These are phyloP conservation scores for Camelina hispida DNA, from an alignment of 345 rosid genomes.

Conservation along the genomic window DNA sequence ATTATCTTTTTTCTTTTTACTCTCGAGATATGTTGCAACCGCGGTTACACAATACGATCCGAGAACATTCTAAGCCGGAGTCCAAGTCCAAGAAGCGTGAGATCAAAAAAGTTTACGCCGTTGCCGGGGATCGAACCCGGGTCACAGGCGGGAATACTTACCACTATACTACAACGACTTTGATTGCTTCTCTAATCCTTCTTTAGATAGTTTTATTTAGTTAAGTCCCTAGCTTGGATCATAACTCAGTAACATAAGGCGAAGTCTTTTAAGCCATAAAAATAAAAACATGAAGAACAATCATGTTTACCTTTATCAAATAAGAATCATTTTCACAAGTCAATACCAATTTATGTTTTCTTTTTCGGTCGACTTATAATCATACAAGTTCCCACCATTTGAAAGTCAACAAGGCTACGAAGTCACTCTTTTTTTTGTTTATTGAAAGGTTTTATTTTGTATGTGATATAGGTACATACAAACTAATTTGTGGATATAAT, in stretches of 20 bases:
- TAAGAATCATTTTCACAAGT: not conserved
- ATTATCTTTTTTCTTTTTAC: too few relatives aligned
- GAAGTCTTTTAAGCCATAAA: not conserved
- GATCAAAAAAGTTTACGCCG: conserved; percentile 43
- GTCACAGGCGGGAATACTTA: conserved; percentile 96
- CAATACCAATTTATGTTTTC: not conserved
- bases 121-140: conserved; percentile 98
- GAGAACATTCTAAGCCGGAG: too few relatives aligned
- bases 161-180: conserved; percentile 98
- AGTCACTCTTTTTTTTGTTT: not conserved
- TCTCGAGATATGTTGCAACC: too few relatives aligned
- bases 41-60: too few relatives aligned
- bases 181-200: not conserved
- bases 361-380: not conserved
- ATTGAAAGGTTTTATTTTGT: not conserved
- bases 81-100: not conserved
- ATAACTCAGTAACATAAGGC: not conserved
- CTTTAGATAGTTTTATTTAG: too few relatives aligned
- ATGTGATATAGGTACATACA: not conserved
- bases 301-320: conserved; percentile 28
- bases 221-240: not conserved
- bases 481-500: not conserved
- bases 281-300: conserved; percentile 4
- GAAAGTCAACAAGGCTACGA: not conserved
- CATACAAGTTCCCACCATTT: not conserved